Conservation (phyloP, 176 grass and related monocot species). For the Zizania latifolia region DNA sequence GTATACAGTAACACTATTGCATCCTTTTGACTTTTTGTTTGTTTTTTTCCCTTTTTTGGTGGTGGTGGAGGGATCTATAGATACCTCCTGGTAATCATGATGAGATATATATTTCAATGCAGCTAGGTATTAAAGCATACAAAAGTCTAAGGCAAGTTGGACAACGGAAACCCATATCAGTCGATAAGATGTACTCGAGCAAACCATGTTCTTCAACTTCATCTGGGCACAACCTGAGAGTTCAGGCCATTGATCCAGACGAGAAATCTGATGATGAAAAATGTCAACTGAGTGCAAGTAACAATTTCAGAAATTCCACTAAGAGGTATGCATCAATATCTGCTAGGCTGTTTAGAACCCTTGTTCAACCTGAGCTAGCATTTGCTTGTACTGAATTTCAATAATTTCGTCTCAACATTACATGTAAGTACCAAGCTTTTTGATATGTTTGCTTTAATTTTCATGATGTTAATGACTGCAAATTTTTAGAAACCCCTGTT, state of each 20-base stretch:
- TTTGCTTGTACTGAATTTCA: background rate
- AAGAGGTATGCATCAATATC: slow-evolving; percentile 22
- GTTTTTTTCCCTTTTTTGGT: background rate
- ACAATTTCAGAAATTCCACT: background rate
- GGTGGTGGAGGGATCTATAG: too few species aligned
- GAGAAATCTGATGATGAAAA: slow-evolving; percentile 16
- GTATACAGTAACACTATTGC: background rate
- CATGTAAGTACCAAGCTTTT: background rate
- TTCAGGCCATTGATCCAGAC: slow-evolving; percentile 9
- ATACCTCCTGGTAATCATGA: too few species aligned
- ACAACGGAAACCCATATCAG: slow-evolving; percentile 17
- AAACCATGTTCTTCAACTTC: slow-evolving; percentile 14
- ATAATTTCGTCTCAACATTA: background rate
- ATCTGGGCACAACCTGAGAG: background rate
- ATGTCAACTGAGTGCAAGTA: background rate
- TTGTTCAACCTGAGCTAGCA: background rate
- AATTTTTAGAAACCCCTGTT: background rate
- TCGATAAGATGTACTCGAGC: slow-evolving; percentile 34
- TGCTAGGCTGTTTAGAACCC: background rate
- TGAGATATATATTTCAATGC: slow-evolving; percentile 11
- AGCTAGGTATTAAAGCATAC: background rate
- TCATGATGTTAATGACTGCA: background rate
- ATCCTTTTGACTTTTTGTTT: background rate
- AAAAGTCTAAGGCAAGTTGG: background rate
- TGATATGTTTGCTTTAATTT: background rate